Conservation (phyloP, 768 basidiomycete species). For the Sporobolomyces pararoseus region DNA sequence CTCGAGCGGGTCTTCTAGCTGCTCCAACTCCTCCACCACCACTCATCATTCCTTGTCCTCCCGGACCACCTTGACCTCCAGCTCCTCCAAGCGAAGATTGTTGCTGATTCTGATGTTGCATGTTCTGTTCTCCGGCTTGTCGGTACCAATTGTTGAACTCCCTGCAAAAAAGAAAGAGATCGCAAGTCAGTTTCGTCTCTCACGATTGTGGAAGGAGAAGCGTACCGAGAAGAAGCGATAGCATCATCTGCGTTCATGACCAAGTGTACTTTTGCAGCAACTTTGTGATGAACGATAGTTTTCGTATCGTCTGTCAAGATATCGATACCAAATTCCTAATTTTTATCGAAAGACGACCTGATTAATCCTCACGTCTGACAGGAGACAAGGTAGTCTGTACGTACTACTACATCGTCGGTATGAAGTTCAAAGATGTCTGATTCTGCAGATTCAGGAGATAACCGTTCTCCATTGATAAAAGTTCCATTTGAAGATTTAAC, state of each 20-base stretch:
- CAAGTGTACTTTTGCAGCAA: slow-evolving; percentile 88
- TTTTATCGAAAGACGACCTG: background rate
- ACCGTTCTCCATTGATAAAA: slow-evolving; percentile 91
- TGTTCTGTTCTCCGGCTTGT: slow-evolving; percentile 32
- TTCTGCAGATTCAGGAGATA: slow-evolving; percentile 82
- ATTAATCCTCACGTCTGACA: background rate
- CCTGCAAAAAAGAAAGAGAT: slow-evolving; percentile 7
- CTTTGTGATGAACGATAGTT: slow-evolving; percentile 97
- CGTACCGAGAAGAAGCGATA: slow-evolving; percentile 40
- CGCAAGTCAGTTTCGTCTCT: background rate
- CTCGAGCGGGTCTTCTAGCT: slow-evolving; percentile 55
- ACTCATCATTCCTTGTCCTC: slow-evolving; percentile 52
- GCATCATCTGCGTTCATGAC: slow-evolving; percentile 82
- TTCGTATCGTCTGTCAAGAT: slow-evolving; percentile 98
- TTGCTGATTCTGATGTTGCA: slow-evolving; percentile 19
- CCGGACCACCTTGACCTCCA: slow-evolving; percentile 48
- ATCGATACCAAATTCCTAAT: slow-evolving; percentile 99
- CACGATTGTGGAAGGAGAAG: slow-evolving; percentile 8
- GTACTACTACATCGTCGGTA: slow-evolving; percentile 88
- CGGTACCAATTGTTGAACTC: slow-evolving; percentile 44
- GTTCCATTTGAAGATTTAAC: slow-evolving; percentile 98
- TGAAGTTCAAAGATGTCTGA: slow-evolving; percentile 90
- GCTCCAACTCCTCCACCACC: slow-evolving; percentile 50
- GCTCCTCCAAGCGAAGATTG: slow-evolving; percentile 7
- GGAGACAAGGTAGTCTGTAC: slow-evolving; percentile 47